phyloP scores from a whole-genome alignment of 371 early-diverging fungal genomes.

The Rhizopus sp. region DNA sequence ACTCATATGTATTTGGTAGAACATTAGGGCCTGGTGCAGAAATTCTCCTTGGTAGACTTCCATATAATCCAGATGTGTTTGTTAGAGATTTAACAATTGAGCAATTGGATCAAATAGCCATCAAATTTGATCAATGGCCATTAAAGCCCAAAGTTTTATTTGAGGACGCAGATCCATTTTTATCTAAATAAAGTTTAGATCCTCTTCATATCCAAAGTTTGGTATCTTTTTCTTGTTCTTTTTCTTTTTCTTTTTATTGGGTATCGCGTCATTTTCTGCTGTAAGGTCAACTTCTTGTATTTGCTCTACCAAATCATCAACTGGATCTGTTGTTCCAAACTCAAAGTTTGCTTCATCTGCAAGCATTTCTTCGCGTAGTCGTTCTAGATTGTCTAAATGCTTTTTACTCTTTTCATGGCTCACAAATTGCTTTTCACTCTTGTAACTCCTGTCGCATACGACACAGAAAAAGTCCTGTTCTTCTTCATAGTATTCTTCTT shows the following conservation, averaged over 20 bases:
- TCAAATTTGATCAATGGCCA: conserved; percentile 66
- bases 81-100: conserved; percentile 54
- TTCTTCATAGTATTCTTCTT: conserved; percentile 45
- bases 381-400: conserved; percentile 70
- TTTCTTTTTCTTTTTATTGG: conserved; percentile 29
- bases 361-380: conserved; percentile 68
- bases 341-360: conserved; percentile 55
- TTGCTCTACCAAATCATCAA: conserved; percentile 8
- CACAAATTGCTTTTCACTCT: conserved; percentile 70
- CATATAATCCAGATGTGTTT: conserved; percentile 48
- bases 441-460: conserved; percentile 82
- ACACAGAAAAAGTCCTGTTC: conserved; percentile 69
- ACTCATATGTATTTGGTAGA: conserved; percentile 18
- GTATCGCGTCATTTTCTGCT: conserved; percentile 11
- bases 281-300: conserved; percentile 4
- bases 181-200: conserved; percentile 40
- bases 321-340: conserved; percentile 24
- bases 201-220: conserved; percentile 30
- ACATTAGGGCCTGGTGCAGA: conserved; percentile 67
- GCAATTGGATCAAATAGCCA: conserved; percentile 59
- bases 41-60: conserved; percentile 54
- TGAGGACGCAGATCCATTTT: conserved; percentile 2
- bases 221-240: conserved; percentile 29
- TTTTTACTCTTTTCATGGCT: conserved; percentile 81
- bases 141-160: conserved; percentile 52